Conservation (phyloP, 768 basidiomycete species). For the Hortiboletus campestris region DNA sequence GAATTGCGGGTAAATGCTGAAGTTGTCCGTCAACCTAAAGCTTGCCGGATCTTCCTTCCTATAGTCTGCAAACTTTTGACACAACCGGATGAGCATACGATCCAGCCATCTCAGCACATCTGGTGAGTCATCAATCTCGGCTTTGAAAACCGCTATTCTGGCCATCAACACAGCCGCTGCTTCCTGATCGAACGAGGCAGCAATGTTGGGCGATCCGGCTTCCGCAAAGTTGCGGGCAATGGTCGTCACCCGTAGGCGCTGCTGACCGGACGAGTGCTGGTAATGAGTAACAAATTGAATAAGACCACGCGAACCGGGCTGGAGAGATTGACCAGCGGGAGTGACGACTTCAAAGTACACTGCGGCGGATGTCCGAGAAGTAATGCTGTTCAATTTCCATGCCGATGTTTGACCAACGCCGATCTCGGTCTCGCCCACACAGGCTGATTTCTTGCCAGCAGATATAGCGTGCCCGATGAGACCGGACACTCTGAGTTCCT, state of each 20-base stretch:
- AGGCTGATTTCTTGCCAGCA: conserved; percentile 92
- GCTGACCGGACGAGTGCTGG: conserved; percentile 95
- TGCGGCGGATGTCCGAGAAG: conserved; percentile 80
- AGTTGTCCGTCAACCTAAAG: conserved; percentile 92
- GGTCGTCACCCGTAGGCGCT: conserved; percentile 94
- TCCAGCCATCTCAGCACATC: conserved; percentile 97
- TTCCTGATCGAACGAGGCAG: conserved; percentile 96
- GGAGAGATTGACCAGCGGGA: conserved; percentile 89
- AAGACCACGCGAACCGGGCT: conserved; percentile 86
- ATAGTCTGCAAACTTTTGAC: conserved; percentile 99
- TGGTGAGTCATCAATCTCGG: conserved; percentile 96
- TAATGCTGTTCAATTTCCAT: conserved; percentile 94
- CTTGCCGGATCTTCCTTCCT: conserved; percentile 95
- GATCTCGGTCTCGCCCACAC: conserved; percentile 98
- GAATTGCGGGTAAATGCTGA: conserved; percentile 99
- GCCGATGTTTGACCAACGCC: conserved; percentile 98
- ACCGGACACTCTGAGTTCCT: conserved; percentile 97
- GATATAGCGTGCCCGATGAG: conserved; percentile 98
- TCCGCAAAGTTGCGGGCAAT: conserved; percentile 98
- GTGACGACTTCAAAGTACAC: conserved; percentile 99
- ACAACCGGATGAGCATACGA: conserved; percentile 95
- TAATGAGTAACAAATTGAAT: conserved; percentile 99
- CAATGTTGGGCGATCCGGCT: conserved; percentile 91
- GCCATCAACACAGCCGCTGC: conserved; percentile 98
- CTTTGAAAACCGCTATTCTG: conserved; percentile 98